phyloP scores from a whole-genome alignment of 371 early-diverging fungal genomes.

The Zancudomyces culisetae region DNA sequence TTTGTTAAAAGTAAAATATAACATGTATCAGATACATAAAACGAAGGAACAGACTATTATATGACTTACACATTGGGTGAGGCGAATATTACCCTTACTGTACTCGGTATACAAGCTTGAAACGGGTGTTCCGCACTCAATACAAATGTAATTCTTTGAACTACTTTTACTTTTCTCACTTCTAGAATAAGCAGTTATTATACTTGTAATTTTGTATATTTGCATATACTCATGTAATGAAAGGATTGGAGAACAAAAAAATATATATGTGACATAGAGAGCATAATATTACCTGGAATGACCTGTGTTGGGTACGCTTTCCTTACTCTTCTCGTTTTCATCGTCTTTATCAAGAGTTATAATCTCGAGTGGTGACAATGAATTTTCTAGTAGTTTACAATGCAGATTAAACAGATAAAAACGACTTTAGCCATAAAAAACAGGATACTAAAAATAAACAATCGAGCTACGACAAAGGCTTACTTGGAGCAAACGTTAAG shows the following conservation, averaged over 20 bases:
- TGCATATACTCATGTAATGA: too few relatives aligned
- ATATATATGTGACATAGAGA: slow-evolving; percentile 3
- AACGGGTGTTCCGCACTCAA: slow-evolving; percentile 66
- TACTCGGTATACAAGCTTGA: slow-evolving; percentile 70
- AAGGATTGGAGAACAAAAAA: background rate
- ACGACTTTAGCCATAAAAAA: too few relatives aligned
- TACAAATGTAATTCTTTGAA: slow-evolving; percentile 32
- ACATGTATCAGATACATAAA: too few relatives aligned
- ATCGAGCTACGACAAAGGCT: background rate
- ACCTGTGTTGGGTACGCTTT: too few relatives aligned
- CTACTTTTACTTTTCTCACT: too few relatives aligned
- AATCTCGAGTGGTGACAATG: slow-evolving; percentile 16
- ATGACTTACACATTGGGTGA: slow-evolving; percentile 59
- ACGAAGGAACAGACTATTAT: background rate
- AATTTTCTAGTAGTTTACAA: too few relatives aligned
- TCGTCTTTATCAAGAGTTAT: slow-evolving; percentile 4
- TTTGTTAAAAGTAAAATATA: background rate
- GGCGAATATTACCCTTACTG: slow-evolving; percentile 68
- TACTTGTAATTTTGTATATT: too few relatives aligned
- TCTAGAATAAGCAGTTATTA: too few relatives aligned
- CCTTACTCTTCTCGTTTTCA: too few relatives aligned
- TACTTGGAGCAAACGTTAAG: slow-evolving; percentile 20
- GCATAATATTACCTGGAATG: too few relatives aligned
- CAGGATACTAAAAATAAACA: background rate
- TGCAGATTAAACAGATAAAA: too few relatives aligned